Evolutionary conservation across 441 rosid species (phyloP), one percentile per base, ranked within the genome.

Genomic region (Jatropha podagrica): DNA sequence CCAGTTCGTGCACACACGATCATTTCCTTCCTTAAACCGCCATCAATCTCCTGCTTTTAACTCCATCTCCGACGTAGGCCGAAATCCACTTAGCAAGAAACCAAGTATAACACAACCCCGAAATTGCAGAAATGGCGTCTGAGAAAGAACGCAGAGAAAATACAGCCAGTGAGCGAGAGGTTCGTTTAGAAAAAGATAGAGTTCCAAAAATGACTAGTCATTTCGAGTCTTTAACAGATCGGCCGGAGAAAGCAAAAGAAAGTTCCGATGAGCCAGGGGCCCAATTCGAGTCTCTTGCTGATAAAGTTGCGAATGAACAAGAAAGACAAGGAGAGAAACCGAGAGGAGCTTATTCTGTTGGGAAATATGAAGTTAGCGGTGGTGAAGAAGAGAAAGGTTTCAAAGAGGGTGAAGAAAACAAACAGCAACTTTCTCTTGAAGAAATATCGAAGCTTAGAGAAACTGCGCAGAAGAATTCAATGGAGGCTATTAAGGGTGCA

Each of bases 191-290:
- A 88, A 83, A 83, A 74, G 91, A 87, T 15, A 79, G 64, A 74
- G 93, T 85, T 23, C 97, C 93, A 0, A 89, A 88, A 80, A 88
- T 89, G 85, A 78, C 93, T n/a, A 81, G 74, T 74, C 93, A 86
- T 76, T 88, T 89, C 65, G 92, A 89, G 87, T 85, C 93, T 38
- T 80, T 69, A 15, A 6, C 69, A 77, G 20, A 32, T 32, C 62
- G 65, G 32, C 17, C 14, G 2, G 69, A 56, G 54, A 59, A 59
- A 49, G 72, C 58, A 20, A 54, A 71, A 60, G 84, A 59, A 18
- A 44, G 49, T 32, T 15, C 18, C n/a, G 55, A 59, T 15, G 83
- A 76, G 61, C n/a, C 8, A 51, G 77, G 61, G 32, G 14, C 65
- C 59, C 82, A 56, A 7, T 67, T 68, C 12, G 85, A 80, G 74